Conservation (phyloP, 495 filamentous ascomycete species). For the Letharia columbiana region DNA sequence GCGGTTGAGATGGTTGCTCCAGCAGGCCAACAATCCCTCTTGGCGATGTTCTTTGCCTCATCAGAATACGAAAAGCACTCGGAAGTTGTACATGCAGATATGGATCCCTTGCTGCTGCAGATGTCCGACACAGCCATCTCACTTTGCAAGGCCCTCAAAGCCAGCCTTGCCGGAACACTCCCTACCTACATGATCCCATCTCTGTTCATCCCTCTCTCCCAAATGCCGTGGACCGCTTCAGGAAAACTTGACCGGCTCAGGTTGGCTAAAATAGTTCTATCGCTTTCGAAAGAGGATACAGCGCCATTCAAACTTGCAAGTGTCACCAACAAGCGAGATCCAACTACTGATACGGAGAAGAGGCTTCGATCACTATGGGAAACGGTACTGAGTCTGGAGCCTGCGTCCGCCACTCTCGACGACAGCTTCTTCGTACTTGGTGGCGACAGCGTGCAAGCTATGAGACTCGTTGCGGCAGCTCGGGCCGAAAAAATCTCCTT, state of each 20-base stretch:
- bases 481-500: constrained; percentile 26
- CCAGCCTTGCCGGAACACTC: constrained; percentile 18
- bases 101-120: constrained; percentile 6
- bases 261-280: constrained; percentile 11
- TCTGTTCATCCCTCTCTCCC: constrained; percentile 21
- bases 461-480: constrained; percentile 40
- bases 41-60: constrained; percentile 33
- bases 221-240: constrained; percentile 26
- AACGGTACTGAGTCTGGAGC: constrained; percentile 23
- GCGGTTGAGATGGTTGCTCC: constrained; percentile 41
- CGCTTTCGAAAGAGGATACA: constrained; percentile 15
- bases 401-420: constrained; percentile 27
- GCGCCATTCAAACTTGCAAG: constrained; percentile 17
- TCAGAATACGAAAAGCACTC: not conserved
- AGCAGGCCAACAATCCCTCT: constrained; percentile 31
- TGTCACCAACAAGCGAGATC: constrained; percentile 8
- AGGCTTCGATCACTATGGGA: constrained; percentile 30
- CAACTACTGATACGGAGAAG: constrained; percentile 25
- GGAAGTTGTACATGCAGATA: not conserved
- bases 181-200: constrained; percentile 30
- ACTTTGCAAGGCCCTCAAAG: constrained; percentile 17
- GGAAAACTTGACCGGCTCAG: constrained; percentile 24
- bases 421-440: constrained; percentile 48
- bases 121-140: constrained; percentile 14
- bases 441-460: constrained; percentile 46